Evolutionary conservation across 2,329 filamentous ascomycete genomes (phyloP), one percentile per base, ranked within the genome.

Genomic region (Colletotrichum orbiculare): DNA sequence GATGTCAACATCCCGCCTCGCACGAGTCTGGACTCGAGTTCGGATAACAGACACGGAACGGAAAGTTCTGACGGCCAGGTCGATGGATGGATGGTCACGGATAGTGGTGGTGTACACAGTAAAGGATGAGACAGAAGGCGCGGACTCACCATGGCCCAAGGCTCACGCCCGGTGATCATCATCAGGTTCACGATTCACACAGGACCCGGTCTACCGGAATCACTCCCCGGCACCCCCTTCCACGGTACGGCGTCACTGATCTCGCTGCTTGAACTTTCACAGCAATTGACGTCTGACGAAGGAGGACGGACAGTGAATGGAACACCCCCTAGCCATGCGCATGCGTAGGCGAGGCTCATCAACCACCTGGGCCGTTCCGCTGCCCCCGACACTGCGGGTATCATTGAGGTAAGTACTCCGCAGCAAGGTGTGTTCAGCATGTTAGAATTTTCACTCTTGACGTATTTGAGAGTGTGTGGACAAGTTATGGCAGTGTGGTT

Each of bases 371-470:
- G 46, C 52, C 62, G 52, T 65, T 56, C 62, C 62, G 62, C 47
- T 55, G 35, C n/a, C 57, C 58, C 57, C 52, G 57, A 43, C 49
- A 64, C 43, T 45, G 45, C 58, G 58, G 62, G 48, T 52, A 53
- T 53, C 62, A 62, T 56, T 65, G 46, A 62, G 53, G 62, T 25
- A 52, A 38, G 33, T 47, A 10, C 62, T 62, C 62, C 62, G 58
- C 58, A 56, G 42, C 46, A 12, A 38, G 15, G 58, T 41, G 50
- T 56, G 42, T 10, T 54, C 15, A 46, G 57, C 54, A 46, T 42
- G 52, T 65, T 56, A 47, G 15, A 49, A 37, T 56, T 62, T 56
- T 34, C 9, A 33, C 17, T 56, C 43, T 8, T 39, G 52, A 11
- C 12, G 17, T 47, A 15, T 34, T 52, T 60, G 54, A 39, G 15